A percentile compares a stretch with the other conserved stretches of the same genome.
phyloP scores from a whole-genome alignment of 352 stramenopile genomes.

The Phytophthora sp. region DNA sequence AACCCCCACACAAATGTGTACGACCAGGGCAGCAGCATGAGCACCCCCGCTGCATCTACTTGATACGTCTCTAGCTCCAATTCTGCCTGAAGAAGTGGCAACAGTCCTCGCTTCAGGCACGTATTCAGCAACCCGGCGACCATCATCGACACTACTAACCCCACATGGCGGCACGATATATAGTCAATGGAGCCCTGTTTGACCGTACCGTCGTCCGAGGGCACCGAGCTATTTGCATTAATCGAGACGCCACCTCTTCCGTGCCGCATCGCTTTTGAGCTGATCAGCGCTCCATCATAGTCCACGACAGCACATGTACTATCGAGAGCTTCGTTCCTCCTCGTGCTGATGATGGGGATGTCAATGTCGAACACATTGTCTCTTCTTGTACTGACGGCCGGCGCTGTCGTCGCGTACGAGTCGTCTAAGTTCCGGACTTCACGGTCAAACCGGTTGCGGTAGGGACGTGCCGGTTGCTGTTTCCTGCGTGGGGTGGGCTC shows the following conservation, averaged over 20 bases:
- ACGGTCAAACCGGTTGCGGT: slow-evolving; percentile 14
- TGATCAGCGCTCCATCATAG: slow-evolving; percentile 31
- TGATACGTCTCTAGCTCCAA: slow-evolving; percentile 41
- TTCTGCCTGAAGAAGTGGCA: slow-evolving; percentile 51
- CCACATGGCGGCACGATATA: slow-evolving; percentile 30
- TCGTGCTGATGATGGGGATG: slow-evolving; percentile 27
- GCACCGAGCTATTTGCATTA: slow-evolving; percentile 11
- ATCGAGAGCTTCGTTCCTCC: slow-evolving; percentile 14
- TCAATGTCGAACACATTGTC: slow-evolving; percentile 26
- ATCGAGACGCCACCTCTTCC: slow-evolving; percentile 4
- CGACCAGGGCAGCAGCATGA: slow-evolving; percentile 56
- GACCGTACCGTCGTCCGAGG: slow-evolving; percentile 7
- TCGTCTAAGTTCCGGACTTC: slow-evolving; percentile 16
- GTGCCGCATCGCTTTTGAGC: slow-evolving; percentile 7
- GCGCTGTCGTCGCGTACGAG: slow-evolving; percentile 27
- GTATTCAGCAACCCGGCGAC: slow-evolving; percentile 43
- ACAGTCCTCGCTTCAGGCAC: slow-evolving; percentile 42
- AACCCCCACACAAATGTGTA: slow-evolving; percentile 60
- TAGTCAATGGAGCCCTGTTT: slow-evolving; percentile 15
- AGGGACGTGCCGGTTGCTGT: slow-evolving; percentile 6
- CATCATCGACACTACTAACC: slow-evolving; percentile 43
- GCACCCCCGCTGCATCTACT: slow-evolving; percentile 35
- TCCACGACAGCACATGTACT: slow-evolving; percentile 38
- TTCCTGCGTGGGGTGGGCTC: slow-evolving; percentile 7
- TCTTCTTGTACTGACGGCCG: slow-evolving; percentile 21